Evolutionary conservation across 23 red algal genomes (phyloP).

Genomic region (Rhodosorus marinus): DNA sequence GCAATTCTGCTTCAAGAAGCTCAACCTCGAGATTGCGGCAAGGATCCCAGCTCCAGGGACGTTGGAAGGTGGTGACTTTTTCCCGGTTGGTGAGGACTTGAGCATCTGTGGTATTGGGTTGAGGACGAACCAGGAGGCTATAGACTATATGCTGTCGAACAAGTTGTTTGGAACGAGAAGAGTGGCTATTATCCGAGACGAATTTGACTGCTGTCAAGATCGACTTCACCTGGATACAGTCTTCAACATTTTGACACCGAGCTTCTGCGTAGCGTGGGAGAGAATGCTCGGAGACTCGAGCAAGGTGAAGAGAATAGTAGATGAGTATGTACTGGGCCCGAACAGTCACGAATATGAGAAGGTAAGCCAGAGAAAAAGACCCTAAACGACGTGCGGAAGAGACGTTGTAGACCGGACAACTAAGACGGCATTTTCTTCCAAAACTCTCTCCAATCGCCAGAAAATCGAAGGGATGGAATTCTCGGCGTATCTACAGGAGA

Average conservation of each 20-base stretch:
- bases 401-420: too few species aligned
- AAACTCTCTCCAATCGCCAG: too few species aligned
- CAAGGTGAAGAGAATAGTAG: constrained; percentile 39
- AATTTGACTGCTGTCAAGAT: constrained; percentile 59
- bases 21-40: constrained; percentile 54
- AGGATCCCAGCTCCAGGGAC: constrained; percentile 55
- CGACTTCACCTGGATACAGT: constrained; percentile 95
- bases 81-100: constrained; percentile 67
- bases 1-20: constrained; percentile 84
- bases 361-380: neutral
- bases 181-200: constrained; percentile 75
- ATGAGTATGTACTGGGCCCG: constrained; percentile 45
- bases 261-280: constrained; percentile 39
- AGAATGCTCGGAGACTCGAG: constrained; percentile 63
- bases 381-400: neutral
- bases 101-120: constrained; percentile 76
- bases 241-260: constrained; percentile 55
- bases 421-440: too few species aligned
- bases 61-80: constrained; percentile 95
- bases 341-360: constrained; percentile 2
- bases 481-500: constrained; percentile 29
- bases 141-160: constrained; percentile 64
- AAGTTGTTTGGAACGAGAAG: constrained; percentile 62
- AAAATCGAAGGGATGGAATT: too few species aligned
- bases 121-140: constrained; percentile 49